phyloP scores from a whole-genome alignment of 306 rosid species.

The Dryas alaskensis region DNA sequence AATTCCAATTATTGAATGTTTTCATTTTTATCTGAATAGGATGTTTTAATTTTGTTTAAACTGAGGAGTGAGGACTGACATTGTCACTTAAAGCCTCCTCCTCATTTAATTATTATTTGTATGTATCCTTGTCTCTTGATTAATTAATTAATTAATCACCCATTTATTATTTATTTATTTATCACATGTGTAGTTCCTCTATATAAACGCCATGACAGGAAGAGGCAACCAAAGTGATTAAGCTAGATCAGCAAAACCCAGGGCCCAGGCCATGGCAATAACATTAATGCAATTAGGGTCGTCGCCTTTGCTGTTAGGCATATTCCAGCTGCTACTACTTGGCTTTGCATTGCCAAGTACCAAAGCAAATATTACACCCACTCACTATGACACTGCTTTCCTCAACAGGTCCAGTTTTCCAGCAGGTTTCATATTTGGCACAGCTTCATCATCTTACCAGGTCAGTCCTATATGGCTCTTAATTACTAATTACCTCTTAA shows the following conservation, averaged over 20 bases:
- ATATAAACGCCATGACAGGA: not conserved
- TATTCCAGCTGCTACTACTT: not conserved
- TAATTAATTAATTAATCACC: no score
- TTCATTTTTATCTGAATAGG: no score
- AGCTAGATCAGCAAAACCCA: not conserved
- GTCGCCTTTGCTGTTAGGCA: not conserved
- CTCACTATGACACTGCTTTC: constrained; percentile 1
- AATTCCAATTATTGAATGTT: no score
- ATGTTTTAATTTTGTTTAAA: no score
- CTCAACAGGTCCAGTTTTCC: constrained; percentile 46
- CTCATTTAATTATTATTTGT: not conserved
- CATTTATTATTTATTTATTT: no score
- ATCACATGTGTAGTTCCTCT: not conserved
- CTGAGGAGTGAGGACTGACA: no score
- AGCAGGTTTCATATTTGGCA: constrained; percentile 40
- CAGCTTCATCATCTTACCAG: constrained; percentile 46
- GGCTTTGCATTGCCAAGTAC: not conserved
- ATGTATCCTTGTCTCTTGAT: no score
- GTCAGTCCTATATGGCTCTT: not conserved
- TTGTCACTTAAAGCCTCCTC: no score
- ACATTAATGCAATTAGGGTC: not conserved
- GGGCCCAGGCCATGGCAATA: not conserved
- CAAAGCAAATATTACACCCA: not conserved
- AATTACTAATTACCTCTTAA: not conserved
- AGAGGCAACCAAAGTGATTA: not conserved